Evolutionary conservation across 2,329 filamentous ascomycete genomes (phyloP), one percentile per base, ranked within the genome.

Genomic region (Aspergillus arachidicola): DNA sequence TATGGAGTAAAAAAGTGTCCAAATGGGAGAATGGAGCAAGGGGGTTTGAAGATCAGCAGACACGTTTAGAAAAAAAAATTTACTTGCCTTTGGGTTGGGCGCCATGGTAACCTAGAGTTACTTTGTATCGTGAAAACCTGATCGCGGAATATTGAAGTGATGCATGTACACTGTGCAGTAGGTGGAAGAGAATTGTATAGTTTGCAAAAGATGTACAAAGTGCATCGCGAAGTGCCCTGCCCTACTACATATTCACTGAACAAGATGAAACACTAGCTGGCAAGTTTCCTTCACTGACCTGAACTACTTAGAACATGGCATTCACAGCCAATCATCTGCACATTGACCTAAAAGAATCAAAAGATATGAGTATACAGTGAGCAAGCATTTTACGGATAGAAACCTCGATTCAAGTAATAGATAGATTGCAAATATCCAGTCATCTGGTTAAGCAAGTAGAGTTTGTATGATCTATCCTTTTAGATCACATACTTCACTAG

Each of bases 381-480:
- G 19, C n/a, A 1, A 28, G 3, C 7, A 7, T 16, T 30, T 34
- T 51, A 51, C 28, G 1, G 30, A 51, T 19, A 34, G 16, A 21
- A 51, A n/a, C 28, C 28, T 51, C 10, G 11, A 12, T 30, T 55
- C 55, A 65, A 61, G 53, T 45, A 66, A 63, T 62, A 64, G 59
- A 60, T 66, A 63, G 64, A 69, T 70, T 69, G 60, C 60, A 60
- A 59, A 53, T 68, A 69, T 64, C 60, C 63, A 59, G 60, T 36
- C 61, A 59, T 48, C 67, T 65, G 64, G 58, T 57, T 61, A 60
- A 61, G 53, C 32, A 59, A 50, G 26, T 61, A 14, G 43, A 26
- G 50, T 41, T 19, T 4, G 38, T 60, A 57, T 46, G n/a, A 30
- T 45, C 38, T 32, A 32, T 43, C 21, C 57, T 57, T 50, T 21